phyloP scores from a whole-genome alignment of 2,329 filamentous ascomycete species.

The Ceratocystis smalleyi region DNA sequence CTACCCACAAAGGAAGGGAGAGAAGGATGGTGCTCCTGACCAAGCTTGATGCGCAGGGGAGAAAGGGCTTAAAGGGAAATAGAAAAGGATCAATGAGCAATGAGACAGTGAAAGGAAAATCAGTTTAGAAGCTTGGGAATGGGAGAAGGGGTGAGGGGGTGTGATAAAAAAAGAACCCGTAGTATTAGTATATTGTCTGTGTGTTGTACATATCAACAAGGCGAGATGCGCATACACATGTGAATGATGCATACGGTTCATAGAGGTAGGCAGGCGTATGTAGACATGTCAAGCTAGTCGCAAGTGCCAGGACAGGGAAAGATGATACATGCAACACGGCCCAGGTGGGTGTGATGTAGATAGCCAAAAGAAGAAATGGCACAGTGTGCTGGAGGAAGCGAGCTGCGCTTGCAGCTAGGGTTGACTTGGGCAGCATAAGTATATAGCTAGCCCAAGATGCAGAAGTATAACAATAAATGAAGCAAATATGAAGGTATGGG shows the following conservation, averaged over 20 bases:
- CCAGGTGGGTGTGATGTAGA: background rate
- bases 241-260: background rate
- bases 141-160: background rate
- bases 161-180: background rate
- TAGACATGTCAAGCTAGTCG: background rate
- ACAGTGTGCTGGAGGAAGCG: background rate
- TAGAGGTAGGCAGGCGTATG: background rate
- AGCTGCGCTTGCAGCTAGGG: background rate
- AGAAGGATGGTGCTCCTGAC: background rate
- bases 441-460: background rate
- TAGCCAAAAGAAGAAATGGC: background rate
- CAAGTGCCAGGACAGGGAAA: background rate
- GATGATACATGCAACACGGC: background rate
- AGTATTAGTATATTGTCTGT: background rate
- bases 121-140: background rate
- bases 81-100: background rate
- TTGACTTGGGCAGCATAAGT: background rate
- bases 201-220: constrained; percentile 1
- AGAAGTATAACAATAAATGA: background rate
- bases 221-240: background rate
- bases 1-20: background rate
- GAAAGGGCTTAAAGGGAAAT: background rate
- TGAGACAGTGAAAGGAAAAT: background rate
- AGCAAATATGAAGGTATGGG: background rate
- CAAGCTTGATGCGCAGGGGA: background rate